phyloP scores from a whole-genome alignment of 352 stramenopile genomes.

The Halophytophthora batemanensis region DNA sequence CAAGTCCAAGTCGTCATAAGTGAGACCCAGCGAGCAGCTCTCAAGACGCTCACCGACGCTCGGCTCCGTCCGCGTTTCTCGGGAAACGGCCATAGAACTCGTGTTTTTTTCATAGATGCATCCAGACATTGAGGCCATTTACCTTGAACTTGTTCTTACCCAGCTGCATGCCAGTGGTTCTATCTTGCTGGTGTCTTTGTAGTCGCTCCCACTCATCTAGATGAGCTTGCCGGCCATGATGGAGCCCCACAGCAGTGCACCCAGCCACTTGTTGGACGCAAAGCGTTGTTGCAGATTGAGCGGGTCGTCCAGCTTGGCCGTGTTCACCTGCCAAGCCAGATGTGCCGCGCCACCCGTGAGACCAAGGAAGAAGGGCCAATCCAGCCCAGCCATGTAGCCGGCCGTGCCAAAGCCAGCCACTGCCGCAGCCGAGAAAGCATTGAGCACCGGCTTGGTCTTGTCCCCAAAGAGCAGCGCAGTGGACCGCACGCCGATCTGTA shows the following conservation, averaged over 20 bases:
- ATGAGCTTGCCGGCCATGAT: conserved; percentile 76
- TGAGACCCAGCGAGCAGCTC: background rate
- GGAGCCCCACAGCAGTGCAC: conserved; percentile 78
- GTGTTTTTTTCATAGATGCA: no score
- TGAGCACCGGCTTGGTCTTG: conserved; percentile 92
- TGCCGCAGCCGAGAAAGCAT: conserved; percentile 70
- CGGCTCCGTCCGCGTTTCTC: no score
- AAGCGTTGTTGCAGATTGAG: conserved; percentile 94
- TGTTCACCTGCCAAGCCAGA: conserved; percentile 96
- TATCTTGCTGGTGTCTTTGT: conserved; percentile 10
- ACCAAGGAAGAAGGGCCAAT: conserved; percentile 89
- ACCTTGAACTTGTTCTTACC: no score
- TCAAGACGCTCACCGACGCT: no score
- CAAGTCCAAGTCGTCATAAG: conserved; percentile 26
- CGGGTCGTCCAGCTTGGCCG: conserved; percentile 92
- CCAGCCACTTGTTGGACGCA: conserved; percentile 92
- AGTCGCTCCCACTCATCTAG: conserved; percentile 14
- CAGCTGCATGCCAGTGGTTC: conserved; percentile 11
- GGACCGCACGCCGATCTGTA: conserved; percentile 93
- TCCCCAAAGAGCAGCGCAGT: conserved; percentile 96
- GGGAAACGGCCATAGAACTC: no score
- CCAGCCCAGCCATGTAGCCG: conserved; percentile 76
- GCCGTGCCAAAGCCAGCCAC: conserved; percentile 66
- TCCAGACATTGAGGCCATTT: no score
- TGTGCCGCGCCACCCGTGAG: conserved; percentile 87